phyloP scores from a whole-genome alignment of 2,329 filamentous ascomycete genomes.

The Paecilomyces sp. region DNA sequence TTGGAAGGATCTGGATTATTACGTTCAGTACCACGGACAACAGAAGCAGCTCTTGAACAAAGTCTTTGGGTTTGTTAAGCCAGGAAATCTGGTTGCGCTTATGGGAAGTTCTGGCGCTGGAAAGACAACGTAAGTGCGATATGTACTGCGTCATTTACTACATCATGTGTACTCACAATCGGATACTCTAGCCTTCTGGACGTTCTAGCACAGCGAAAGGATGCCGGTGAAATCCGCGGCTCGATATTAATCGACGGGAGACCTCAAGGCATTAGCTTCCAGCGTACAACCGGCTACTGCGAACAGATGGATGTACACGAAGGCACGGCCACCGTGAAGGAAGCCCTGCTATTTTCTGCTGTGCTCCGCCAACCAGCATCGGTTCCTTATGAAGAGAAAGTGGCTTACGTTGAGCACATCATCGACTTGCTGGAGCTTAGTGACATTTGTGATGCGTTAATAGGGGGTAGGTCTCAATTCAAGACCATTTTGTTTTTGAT shows the following conservation, averaged over 20 bases:
- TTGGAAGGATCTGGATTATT: constrained; percentile 76
- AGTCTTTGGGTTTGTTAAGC: constrained; percentile 64
- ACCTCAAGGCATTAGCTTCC: constrained; percentile 39
- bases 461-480: constrained; percentile 38
- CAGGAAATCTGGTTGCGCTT: constrained; percentile 66
- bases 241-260: constrained; percentile 37
- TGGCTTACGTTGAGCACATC: constrained; percentile 58
- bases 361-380: constrained; percentile 53
- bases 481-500: background rate
- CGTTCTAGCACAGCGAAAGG: constrained; percentile 36
- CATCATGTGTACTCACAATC: background rate
- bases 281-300: constrained; percentile 45
- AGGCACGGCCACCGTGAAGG: constrained; percentile 55
- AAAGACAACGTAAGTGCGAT: constrained; percentile 31
- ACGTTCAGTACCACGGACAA: constrained; percentile 39
- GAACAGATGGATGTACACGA: constrained; percentile 62
- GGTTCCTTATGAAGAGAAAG: constrained; percentile 51
- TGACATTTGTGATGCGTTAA: constrained; percentile 55
- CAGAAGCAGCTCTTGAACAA: constrained; percentile 48
- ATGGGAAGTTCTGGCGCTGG: constrained; percentile 77
- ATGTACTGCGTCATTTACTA: too few species aligned
- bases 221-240: constrained; percentile 35
- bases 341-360: constrained; percentile 58
- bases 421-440: constrained; percentile 59
- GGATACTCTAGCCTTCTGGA: constrained; percentile 29